Percentiles rank a stretch among this genome's conserved stretches.
These are phyloP conservation scores for Madurella fahalii DNA, from an alignment of 2,329 filamentous ascomycete genomes.

Conservation along the genomic window DNA sequence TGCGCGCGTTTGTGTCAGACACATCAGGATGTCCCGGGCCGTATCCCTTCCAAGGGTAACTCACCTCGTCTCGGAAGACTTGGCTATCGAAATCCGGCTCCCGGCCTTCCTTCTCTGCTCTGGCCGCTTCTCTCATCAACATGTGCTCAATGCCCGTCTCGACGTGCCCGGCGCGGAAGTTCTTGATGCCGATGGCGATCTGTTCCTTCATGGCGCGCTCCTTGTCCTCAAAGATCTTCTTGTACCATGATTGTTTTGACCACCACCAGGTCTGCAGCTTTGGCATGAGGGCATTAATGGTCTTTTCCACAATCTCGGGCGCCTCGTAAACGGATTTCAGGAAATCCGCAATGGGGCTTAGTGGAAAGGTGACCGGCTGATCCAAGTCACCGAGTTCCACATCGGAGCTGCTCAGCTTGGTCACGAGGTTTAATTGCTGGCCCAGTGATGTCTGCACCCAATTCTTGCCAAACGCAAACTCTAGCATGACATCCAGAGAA, in stretches of 20 bases:
- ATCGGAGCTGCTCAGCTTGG: not conserved
- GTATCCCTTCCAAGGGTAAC: not conserved
- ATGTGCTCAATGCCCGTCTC: not conserved
- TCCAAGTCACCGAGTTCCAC: not conserved
- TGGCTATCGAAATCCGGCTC: constrained; percentile 2
- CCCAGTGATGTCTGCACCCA: not conserved
- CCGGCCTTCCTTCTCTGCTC: not conserved
- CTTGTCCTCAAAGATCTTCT: constrained; percentile 1
- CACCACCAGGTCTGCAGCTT: constrained; percentile 2
- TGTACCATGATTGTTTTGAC: constrained; percentile 1
- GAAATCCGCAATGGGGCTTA: not conserved
- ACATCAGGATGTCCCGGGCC: not conserved
- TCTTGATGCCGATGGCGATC: not conserved
- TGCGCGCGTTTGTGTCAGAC: not conserved
- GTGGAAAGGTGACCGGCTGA: not conserved
- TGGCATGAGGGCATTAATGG: constrained; percentile 1
- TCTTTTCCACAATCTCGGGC: constrained; percentile 1
- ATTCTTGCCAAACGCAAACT: not conserved
- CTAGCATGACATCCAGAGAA: not conserved
- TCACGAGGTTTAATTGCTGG: not conserved
- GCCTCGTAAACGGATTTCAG: constrained; percentile 1
- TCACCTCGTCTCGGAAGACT: not conserved
- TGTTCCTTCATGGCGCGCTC: constrained; percentile 1
- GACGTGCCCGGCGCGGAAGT: not conserved
- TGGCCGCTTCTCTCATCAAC: not conserved